These are phyloP conservation scores for Melanogaster broomeanus DNA, from an alignment of 768 basidiomycete genomes.

Conservation along the genomic window DNA sequence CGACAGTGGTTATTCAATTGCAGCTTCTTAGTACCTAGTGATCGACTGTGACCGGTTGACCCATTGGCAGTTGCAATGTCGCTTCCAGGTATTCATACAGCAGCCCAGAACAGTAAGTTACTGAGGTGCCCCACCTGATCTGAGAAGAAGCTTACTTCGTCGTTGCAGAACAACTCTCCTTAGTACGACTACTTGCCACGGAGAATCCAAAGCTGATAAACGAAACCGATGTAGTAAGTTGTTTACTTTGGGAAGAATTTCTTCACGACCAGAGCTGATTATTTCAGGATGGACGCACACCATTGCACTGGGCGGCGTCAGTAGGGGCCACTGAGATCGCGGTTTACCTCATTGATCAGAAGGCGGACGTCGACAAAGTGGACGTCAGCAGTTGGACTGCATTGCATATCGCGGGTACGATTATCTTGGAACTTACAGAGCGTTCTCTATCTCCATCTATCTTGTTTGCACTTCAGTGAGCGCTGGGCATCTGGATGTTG, in stretches of 20 bases:
- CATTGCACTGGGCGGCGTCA: constrained; percentile 86
- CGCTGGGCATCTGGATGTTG: constrained; percentile 75
- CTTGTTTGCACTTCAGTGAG: constrained; percentile 53
- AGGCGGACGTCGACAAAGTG: constrained; percentile 62
- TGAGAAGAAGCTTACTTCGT: not conserved
- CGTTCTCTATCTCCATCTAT: not conserved
- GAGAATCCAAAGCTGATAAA: constrained; percentile 66
- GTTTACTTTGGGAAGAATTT: not conserved
- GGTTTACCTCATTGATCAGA: constrained; percentile 67
- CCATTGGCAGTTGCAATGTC: constrained; percentile 35
- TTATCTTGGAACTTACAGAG: not conserved
- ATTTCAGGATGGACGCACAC: constrained; percentile 71
- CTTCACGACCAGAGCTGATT: not conserved
- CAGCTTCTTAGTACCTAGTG: too few species aligned
- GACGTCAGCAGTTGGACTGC: constrained; percentile 78
- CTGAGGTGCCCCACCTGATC: not conserved
- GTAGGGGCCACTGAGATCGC: constrained; percentile 69
- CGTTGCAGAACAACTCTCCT: constrained; percentile 60
- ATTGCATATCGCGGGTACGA: constrained; percentile 74
- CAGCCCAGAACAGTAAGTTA: constrained; percentile 66
- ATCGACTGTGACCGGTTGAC: not conserved
- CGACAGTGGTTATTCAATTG: too few species aligned
- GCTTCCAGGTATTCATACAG: constrained; percentile 55
- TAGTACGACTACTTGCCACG: constrained; percentile 64
- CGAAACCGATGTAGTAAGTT: constrained; percentile 59